A percentile compares a stretch with the other conserved stretches of the same genome.
These are phyloP conservation scores for Ochetophila trinervis DNA, from an alignment of 306 rosid genomes.

Conservation along the genomic window DNA sequence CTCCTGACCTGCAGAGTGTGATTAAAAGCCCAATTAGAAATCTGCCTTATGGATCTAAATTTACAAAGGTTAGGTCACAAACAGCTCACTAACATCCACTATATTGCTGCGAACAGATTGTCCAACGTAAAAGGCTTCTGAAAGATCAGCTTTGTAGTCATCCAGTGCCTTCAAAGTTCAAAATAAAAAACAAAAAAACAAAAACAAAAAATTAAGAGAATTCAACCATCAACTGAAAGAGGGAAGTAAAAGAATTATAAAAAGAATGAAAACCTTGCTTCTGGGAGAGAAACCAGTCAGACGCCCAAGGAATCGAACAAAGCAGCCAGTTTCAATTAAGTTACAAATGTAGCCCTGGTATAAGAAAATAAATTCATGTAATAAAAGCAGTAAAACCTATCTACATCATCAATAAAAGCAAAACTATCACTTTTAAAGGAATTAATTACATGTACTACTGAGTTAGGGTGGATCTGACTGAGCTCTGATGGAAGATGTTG, in stretches of 20 bases:
- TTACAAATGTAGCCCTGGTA: conserved; percentile 86
- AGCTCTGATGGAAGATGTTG: conserved; percentile 65
- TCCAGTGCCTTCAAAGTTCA: conserved; percentile 56
- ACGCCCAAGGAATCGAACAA: conserved; percentile 91
- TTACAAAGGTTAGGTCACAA: conserved; percentile 12
- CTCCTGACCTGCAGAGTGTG: conserved; percentile 44
- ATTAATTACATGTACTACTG: conserved; percentile 73
- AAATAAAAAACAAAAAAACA: background rate
- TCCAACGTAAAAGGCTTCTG: conserved; percentile 74
- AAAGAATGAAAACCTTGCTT: conserved; percentile 53
- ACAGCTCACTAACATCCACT: conserved; percentile 60
- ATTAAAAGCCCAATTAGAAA: conserved; percentile 4
- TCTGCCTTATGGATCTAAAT: conserved; percentile 7
- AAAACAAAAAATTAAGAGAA: conserved; percentile 5
- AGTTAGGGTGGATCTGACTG: conserved; percentile 62
- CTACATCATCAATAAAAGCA: background rate
- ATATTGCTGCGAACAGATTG: conserved; percentile 86
- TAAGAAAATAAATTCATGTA: conserved; percentile 21
- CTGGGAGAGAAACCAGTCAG: conserved; percentile 87
- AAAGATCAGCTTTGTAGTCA: conserved; percentile 57
- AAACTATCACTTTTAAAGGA: background rate
- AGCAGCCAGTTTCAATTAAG: conserved; percentile 84
- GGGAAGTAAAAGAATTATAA: background rate
- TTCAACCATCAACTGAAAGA: background rate
- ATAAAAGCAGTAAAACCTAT: conserved; percentile 5